Evolutionary conservation across 2,329 filamentous ascomycete genomes (phyloP).

Genomic region (Diaporthe sp.): DNA sequence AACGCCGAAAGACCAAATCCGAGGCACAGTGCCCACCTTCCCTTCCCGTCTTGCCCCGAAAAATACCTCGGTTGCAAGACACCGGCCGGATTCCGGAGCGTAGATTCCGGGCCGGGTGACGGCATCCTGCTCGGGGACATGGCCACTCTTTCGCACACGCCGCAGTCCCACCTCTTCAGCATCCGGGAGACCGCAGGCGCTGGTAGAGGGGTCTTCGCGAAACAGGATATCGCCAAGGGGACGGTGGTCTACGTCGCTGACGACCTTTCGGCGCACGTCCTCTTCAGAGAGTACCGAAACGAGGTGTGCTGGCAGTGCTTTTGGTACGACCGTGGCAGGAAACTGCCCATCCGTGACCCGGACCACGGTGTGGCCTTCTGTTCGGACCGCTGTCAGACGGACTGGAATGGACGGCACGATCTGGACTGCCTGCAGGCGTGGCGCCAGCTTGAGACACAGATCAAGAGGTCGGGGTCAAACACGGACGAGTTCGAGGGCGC

Average conservation of each 20-base stretch:
- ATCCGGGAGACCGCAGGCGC: constrained; percentile 35
- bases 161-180: constrained; percentile 7
- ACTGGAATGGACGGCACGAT: neutral
- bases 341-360: constrained; percentile 32
- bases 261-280: constrained; percentile 37
- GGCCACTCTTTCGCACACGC: constrained; percentile 2
- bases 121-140: neutral
- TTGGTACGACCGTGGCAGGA: constrained; percentile 38
- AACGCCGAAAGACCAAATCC: neutral
- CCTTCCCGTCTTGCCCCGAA: neutral
- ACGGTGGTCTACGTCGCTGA: constrained; percentile 12
- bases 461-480: constrained; percentile 2
- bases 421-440: constrained; percentile 34
- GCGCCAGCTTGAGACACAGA: constrained; percentile 23
- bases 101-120: neutral
- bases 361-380: constrained; percentile 36
- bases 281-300: constrained; percentile 39
- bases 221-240: neutral
- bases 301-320: constrained; percentile 42
- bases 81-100: neutral
- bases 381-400: constrained; percentile 17
- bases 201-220: constrained; percentile 35
- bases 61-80: neutral
- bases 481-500: constrained; percentile 2
- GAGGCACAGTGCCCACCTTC: neutral